These are phyloP conservation scores for Septoria linicola DNA, from an alignment of 2,329 filamentous ascomycete species.

Conservation along the genomic window DNA sequence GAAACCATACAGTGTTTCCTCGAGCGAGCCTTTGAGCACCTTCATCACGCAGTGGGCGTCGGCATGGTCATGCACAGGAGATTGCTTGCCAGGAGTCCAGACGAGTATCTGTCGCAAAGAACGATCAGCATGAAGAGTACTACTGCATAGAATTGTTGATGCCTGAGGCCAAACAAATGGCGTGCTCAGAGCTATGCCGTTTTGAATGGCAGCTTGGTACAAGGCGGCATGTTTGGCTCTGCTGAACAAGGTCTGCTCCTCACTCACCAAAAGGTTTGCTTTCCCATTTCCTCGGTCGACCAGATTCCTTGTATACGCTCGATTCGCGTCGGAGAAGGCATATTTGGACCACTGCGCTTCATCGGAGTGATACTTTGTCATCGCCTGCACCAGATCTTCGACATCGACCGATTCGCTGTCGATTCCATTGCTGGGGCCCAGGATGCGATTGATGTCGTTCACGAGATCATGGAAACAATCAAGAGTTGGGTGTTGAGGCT, in stretches of 20 bases:
- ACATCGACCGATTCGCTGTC: constrained; percentile 80
- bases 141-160: not conserved
- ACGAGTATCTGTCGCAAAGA: constrained; percentile 70
- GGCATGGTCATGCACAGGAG: constrained; percentile 75
- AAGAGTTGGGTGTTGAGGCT: constrained; percentile 17
- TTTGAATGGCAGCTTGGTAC: constrained; percentile 1
- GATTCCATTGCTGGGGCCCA: constrained; percentile 79
- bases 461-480: constrained; percentile 31
- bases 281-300: constrained; percentile 87
- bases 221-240: not conserved
- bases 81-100: constrained; percentile 81
- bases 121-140: constrained; percentile 1
- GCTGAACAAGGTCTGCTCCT: constrained; percentile 2
- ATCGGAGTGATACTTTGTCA: constrained; percentile 70
- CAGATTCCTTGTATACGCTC: constrained; percentile 81
- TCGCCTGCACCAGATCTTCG: constrained; percentile 66
- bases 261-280: constrained; percentile 63
- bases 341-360: constrained; percentile 71
- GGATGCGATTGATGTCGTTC: constrained; percentile 64
- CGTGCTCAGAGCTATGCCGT: constrained; percentile 16
- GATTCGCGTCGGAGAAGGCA: constrained; percentile 67
- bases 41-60: constrained; percentile 93
- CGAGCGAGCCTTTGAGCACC: constrained; percentile 73
- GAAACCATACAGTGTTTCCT: constrained; percentile 78
- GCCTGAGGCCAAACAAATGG: constrained; percentile 8